Evolutionary conservation across 2,329 filamentous ascomycete genomes (phyloP).

Genomic region (Clonostachys chloroleuca): DNA sequence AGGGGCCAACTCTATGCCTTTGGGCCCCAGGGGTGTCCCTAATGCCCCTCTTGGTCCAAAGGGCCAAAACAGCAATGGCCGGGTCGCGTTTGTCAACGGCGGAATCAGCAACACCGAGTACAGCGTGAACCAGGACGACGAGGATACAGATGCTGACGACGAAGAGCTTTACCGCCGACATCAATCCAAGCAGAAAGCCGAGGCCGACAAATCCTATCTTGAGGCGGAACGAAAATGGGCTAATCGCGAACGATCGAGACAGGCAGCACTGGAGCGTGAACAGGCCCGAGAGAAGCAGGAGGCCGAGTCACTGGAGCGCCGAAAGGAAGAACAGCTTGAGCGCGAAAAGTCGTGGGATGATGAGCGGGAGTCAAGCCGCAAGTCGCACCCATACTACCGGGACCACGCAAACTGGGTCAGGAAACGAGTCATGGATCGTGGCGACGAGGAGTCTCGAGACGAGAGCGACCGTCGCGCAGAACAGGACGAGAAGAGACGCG

Average conservation of each 20-base stretch:
- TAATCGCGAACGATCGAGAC: slow-evolving; percentile 79
- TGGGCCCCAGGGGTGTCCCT: slow-evolving; percentile 39
- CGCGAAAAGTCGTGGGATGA: slow-evolving; percentile 76
- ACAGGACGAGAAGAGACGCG: slow-evolving; percentile 65
- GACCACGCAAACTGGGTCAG: slow-evolving; percentile 83
- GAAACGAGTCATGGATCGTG: slow-evolving; percentile 69
- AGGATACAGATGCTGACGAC: slow-evolving; percentile 84
- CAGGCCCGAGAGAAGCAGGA: slow-evolving; percentile 76
- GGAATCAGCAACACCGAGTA: slow-evolving; percentile 57
- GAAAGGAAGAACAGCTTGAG: slow-evolving; percentile 66
- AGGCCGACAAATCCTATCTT: slow-evolving; percentile 74
- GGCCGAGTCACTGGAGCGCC: slow-evolving; percentile 57
- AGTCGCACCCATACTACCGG: slow-evolving; percentile 77
- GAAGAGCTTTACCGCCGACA: slow-evolving; percentile 75
- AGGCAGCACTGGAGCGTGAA: slow-evolving; percentile 82
- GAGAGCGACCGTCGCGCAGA: slow-evolving; percentile 80
- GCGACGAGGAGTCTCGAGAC: slow-evolving; percentile 71
- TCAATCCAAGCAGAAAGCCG: slow-evolving; percentile 64
- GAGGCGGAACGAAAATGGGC: slow-evolving; percentile 89
- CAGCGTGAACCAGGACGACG: slow-evolving; percentile 66
- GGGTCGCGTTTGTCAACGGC: slow-evolving; percentile 74
- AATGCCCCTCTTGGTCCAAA: slow-evolving; percentile 68
- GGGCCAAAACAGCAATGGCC: slow-evolving; percentile 57
- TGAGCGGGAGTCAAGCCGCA: slow-evolving; percentile 71
- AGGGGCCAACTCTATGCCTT: slow-evolving; percentile 52